A percentile compares a stretch with the other conserved stretches of the same genome.
Evolutionary conservation across 495 filamentous ascomycete genomes (phyloP).

Genomic region (Glonium stellatum): DNA sequence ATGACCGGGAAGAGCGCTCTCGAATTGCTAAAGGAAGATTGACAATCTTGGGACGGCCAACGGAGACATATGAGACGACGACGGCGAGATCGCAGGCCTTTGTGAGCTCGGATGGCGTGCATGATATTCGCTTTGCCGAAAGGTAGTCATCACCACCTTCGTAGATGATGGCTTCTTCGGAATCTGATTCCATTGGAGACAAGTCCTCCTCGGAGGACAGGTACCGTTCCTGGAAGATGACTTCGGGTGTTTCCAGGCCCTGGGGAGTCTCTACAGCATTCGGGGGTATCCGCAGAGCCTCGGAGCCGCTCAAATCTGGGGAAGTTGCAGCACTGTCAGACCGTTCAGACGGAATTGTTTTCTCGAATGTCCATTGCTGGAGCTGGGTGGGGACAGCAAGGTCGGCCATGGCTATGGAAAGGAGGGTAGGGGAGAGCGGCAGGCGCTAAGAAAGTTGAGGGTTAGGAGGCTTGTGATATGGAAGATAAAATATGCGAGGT

Average conservation of each 20-base stretch:
- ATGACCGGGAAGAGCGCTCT: slow-evolving; percentile 14
- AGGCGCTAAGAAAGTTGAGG: not conserved
- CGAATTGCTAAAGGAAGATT: slow-evolving; percentile 20
- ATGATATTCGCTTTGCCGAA: slow-evolving; percentile 14
- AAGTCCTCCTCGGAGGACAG: slow-evolving; percentile 28
- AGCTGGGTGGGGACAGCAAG: slow-evolving; percentile 20
- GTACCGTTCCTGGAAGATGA: slow-evolving; percentile 23
- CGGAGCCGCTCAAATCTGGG: slow-evolving; percentile 23
- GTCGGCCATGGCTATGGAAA: slow-evolving; percentile 22
- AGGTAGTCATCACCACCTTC: slow-evolving; percentile 12
- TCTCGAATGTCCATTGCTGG: slow-evolving; percentile 30
- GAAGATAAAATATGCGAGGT: slow-evolving; percentile 18
- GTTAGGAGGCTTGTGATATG: slow-evolving; percentile 8
- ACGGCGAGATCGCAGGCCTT: slow-evolving; percentile 27
- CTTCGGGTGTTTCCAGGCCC: slow-evolving; percentile 13
- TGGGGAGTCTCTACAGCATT: slow-evolving; percentile 11
- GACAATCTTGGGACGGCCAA: slow-evolving; percentile 25
- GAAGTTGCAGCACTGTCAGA: slow-evolving; percentile 27
- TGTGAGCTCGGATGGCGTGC: slow-evolving; percentile 12
- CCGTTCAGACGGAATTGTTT: slow-evolving; percentile 17
- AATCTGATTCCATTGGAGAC: slow-evolving; percentile 20
- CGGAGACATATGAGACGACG: slow-evolving; percentile 23
- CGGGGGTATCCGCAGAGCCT: slow-evolving; percentile 21
- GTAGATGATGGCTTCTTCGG: slow-evolving; percentile 7
- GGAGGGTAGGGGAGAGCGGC: not conserved